phyloP scores from a whole-genome alignment of 139 green algal genomes.

The Diplosphaera chodatii region DNA sequence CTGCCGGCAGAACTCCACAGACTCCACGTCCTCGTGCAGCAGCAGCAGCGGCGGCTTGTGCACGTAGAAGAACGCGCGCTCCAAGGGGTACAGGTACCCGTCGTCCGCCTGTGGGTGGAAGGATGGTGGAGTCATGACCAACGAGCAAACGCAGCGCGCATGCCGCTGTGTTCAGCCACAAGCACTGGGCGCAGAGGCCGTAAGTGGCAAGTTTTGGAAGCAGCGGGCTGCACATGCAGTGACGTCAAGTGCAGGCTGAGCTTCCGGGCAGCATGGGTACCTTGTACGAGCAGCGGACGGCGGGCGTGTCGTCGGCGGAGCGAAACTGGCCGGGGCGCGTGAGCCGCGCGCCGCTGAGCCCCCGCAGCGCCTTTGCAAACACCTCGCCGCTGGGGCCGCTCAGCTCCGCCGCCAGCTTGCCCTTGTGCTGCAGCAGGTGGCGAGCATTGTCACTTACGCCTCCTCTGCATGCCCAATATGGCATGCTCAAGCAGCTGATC shows the following conservation, averaged over 20 bases:
- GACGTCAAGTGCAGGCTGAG: no score
- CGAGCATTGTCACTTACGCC: no score
- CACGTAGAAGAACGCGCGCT: slow-evolving; percentile 95
- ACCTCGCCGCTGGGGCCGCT: slow-evolving; percentile 69
- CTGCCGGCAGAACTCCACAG: slow-evolving; percentile 90
- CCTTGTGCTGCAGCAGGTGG: slow-evolving; percentile 2
- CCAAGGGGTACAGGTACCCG: slow-evolving; percentile 91
- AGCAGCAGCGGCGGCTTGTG: slow-evolving; percentile 94
- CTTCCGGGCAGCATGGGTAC: no score
- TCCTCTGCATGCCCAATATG: no score
- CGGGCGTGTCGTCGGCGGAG: slow-evolving; percentile 41
- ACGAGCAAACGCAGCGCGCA: no score
- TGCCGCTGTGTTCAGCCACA: no score
- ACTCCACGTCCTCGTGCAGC: slow-evolving; percentile 77
- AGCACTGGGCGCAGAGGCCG: no score
- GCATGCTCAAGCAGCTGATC: no score
- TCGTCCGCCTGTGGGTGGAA: slow-evolving; percentile 53
- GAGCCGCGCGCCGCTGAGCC: slow-evolving; percentile 80
- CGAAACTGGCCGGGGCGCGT: slow-evolving; percentile 64
- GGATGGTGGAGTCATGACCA: no score
- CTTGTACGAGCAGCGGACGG: slow-evolving; percentile 82
- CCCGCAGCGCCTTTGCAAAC: slow-evolving; percentile 80
- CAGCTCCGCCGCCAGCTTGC: slow-evolving; percentile 39
- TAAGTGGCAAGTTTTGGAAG: no score
- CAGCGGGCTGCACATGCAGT: no score